phyloP scores from a whole-genome alignment of 225 moss, liverwort and hornwort genomes.

The Bryum argenteum region DNA sequence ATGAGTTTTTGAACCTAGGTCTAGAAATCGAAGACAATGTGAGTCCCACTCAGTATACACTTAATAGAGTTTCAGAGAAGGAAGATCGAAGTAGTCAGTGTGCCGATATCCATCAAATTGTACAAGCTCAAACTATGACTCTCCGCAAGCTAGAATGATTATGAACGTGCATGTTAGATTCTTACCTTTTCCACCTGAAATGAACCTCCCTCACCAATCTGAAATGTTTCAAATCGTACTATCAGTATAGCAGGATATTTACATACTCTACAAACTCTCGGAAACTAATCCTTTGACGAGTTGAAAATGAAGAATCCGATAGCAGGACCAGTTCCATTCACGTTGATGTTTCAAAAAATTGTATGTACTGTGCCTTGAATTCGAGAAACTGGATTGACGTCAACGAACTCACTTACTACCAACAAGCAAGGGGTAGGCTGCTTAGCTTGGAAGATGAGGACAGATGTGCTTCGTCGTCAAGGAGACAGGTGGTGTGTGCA shows the following conservation, averaged over 20 bases:
- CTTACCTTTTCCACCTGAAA: not conserved
- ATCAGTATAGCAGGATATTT: not conserved
- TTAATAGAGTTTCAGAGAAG: no score
- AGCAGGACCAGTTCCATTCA: slow-evolving; percentile 24
- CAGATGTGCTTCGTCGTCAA: not conserved
- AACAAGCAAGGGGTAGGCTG: slow-evolving; percentile 20
- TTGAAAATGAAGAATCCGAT: slow-evolving; percentile 1
- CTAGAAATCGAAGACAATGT: no score
- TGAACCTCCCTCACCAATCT: not conserved
- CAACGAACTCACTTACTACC: slow-evolving; percentile 7
- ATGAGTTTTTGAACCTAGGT: no score
- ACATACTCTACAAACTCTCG: slow-evolving; percentile 6
- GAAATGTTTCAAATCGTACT: not conserved
- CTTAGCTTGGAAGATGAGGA: slow-evolving; percentile 18
- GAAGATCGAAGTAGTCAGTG: no score
- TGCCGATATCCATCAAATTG: not conserved
- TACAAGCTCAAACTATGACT: not conserved
- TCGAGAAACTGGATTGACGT: not conserved
- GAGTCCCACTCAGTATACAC: no score
- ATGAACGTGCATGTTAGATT: not conserved
- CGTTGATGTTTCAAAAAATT: slow-evolving; percentile 23
- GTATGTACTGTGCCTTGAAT: slow-evolving; percentile 11
- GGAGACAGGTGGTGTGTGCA: not conserved
- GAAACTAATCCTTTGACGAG: not conserved
- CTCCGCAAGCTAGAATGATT: not conserved